Evolutionary conservation across 345 rosid genomes (phyloP), one percentile per base, ranked within the genome.

Genomic region (Melaleuca alternifolia): DNA sequence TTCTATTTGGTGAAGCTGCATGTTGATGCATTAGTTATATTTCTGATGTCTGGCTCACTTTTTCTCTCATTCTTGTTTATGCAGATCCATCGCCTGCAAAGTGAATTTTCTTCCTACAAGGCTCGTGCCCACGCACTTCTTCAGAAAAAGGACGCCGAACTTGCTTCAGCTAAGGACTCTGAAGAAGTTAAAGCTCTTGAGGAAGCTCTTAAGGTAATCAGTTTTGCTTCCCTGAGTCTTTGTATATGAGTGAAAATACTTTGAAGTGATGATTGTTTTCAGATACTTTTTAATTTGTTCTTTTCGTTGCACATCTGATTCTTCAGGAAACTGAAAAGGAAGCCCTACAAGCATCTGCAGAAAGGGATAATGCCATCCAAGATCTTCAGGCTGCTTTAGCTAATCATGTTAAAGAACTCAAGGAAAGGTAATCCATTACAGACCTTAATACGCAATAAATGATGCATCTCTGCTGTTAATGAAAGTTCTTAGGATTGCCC

Each of bases 101-200:
- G 89, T 87, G 99, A 97, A 86, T 97, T 97, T 91, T 94, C 99
- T 54, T 95, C 99, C 8, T 97, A 97, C 89, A 97, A 97, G 89
- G 88, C 91, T 86, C 98, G 99, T 87, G 99, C 99, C 83, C 99
- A 97, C 88, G 86, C 98, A 52, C 99, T 97, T 88, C 97, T 97
- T 79, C 99, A 96, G 89, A 97, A 94, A 92, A 97, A 97, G 87
- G 98, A 96, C 85, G 93, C 95, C 51, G 99, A 97, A 89, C 91
- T 97, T 86, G 96, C 94, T 81, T 95, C 97, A 48, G 97, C 96
- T 82, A 93, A 89, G 87, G 98, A 96, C 89, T 91, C 94, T 87
- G 99, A 97, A 89, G 97, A 96, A 88, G 90, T 94, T 85, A 92
- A 91, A 89, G 95, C 93, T 82, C 96, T 96, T 48, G 99, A 96